Evolutionary conservation across 305 asterid genomes (phyloP).

Genomic region (Lippia alba): DNA sequence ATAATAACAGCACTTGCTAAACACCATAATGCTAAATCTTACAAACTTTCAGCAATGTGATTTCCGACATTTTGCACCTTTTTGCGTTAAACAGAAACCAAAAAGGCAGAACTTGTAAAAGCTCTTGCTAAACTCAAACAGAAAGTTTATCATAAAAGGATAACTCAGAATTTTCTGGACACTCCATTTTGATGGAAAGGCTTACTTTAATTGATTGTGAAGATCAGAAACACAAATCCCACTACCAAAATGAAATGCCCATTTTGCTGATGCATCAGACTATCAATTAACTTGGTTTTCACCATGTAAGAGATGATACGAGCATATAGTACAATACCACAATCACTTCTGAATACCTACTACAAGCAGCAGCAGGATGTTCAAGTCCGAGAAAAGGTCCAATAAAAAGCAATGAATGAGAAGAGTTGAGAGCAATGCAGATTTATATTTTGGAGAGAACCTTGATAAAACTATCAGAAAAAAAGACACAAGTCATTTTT

Average conservation of each 20-base stretch:
- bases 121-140: too few relatives aligned
- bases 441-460: too few relatives aligned
- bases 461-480: neutral
- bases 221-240: neutral
- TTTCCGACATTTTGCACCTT: neutral
- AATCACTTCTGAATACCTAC: neutral
- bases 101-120: neutral
- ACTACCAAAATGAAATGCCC: too few relatives aligned
- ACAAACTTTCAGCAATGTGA: neutral
- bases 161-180: too few relatives aligned
- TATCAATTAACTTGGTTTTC: too few relatives aligned
- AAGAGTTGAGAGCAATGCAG: constrained; percentile 1
- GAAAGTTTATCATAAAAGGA: too few relatives aligned
- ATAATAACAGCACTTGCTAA: neutral
- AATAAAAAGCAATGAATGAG: neutral
- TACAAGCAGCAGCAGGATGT: too few relatives aligned
- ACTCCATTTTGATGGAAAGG: neutral
- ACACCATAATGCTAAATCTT: neutral
- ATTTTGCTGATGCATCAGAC: too few relatives aligned
- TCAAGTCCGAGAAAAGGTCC: neutral
- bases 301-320: too few relatives aligned
- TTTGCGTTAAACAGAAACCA: neutral
- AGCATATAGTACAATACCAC: neutral
- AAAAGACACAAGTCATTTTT: too few relatives aligned
- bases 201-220: neutral